These are phyloP conservation scores for Leishmania amazonensis DNA, from an alignment of 208 protist genomes.

Conservation along the genomic window DNA sequence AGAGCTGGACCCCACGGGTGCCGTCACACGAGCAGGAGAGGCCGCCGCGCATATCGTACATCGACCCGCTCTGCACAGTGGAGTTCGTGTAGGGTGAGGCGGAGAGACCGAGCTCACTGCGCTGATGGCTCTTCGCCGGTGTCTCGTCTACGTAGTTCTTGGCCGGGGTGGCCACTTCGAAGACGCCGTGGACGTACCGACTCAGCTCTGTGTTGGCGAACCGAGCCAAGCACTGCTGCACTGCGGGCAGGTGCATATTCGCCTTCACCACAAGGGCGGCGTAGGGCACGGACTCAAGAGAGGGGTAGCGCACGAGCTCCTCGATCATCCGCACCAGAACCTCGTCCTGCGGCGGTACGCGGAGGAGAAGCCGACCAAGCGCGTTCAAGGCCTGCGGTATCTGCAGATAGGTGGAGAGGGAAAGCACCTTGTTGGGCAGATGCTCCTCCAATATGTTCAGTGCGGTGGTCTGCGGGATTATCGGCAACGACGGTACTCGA, in stretches of 20 bases:
- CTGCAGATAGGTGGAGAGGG: constrained; percentile 24
- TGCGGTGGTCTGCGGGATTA: constrained; percentile 40
- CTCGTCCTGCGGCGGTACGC: constrained; percentile 36
- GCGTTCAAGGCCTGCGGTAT: constrained; percentile 49
- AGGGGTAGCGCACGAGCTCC: constrained; percentile 31
- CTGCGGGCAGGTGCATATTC: constrained; percentile 20
- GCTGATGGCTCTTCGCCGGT: constrained; percentile 36
- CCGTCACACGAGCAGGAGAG: constrained; percentile 31
- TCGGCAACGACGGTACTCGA: constrained; percentile 25
- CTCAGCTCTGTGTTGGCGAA: constrained; percentile 34
- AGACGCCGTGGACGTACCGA: constrained; percentile 39
- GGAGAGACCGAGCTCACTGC: constrained; percentile 53
- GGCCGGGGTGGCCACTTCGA: constrained; percentile 56
- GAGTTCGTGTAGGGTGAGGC: constrained; percentile 41
- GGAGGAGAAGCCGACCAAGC: constrained; percentile 70
- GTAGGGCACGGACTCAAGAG: constrained; percentile 31
- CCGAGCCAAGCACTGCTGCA: constrained; percentile 21
- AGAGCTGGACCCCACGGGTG: constrained; percentile 24
- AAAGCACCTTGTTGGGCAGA: constrained; percentile 23
- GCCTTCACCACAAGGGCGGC: constrained; percentile 34
- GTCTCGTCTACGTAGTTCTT: constrained; percentile 57
- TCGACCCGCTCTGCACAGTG: constrained; percentile 33
- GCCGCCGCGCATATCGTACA: constrained; percentile 32
- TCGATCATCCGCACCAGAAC: constrained; percentile 46
- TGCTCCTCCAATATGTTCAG: constrained; percentile 39